Evolutionary conservation across 305 asterid genomes (phyloP).

Genomic region (Fraxinus platypoda): DNA sequence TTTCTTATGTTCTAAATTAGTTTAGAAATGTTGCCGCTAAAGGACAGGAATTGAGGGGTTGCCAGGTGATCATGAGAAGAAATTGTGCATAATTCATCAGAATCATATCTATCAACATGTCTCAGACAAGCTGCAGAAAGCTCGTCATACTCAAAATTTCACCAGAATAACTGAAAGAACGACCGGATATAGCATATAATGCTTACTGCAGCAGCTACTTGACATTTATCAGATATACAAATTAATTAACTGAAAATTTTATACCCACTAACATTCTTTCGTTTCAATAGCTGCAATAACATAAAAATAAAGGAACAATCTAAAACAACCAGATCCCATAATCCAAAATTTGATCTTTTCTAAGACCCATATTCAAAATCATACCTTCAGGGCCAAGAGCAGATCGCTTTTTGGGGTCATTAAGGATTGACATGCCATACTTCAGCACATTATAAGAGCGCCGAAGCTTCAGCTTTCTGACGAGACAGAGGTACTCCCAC

Average conservation of each 20-base stretch:
- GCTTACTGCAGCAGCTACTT: neutral
- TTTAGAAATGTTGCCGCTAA: neutral
- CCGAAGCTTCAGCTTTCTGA: slow-evolving; percentile 89
- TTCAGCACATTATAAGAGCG: slow-evolving; percentile 79
- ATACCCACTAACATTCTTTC: neutral
- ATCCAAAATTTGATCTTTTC: slow-evolving; percentile 27
- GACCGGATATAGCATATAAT: neutral
- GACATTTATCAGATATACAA: neutral
- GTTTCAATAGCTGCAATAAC: slow-evolving; percentile 1
- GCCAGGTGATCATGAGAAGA: neutral
- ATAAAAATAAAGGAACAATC: slow-evolving; percentile 11
- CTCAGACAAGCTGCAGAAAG: slow-evolving; percentile 11
- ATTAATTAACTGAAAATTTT: neutral
- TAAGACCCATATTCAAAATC: neutral
- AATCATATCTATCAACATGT: neutral
- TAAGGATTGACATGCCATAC: slow-evolving; percentile 62
- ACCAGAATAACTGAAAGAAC: neutral
- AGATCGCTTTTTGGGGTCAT: slow-evolving; percentile 75
- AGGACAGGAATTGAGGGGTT: neutral
- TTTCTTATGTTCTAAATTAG: neutral
- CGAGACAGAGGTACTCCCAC: slow-evolving; percentile 93
- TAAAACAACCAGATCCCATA: slow-evolving; percentile 21
- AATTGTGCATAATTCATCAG: neutral
- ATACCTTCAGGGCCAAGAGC: slow-evolving; percentile 92
- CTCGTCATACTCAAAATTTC: slow-evolving; percentile 5